Evolutionary conservation across 768 basidiomycete species (phyloP).

Genomic region (Phylloporus sp.): DNA sequence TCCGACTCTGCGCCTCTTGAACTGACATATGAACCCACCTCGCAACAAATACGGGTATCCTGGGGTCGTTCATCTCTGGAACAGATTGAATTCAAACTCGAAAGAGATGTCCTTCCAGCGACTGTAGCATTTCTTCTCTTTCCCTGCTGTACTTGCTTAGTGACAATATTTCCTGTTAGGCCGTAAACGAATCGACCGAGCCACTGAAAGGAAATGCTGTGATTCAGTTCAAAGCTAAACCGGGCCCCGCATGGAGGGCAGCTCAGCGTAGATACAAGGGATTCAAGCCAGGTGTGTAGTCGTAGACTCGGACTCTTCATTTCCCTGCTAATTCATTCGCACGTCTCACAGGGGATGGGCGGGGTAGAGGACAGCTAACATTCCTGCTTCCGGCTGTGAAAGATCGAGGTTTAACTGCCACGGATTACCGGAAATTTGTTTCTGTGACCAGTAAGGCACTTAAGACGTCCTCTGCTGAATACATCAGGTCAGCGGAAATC

Average conservation of each 20-base stretch:
- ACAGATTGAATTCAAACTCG: conserved; percentile 14
- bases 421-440: conserved; percentile 22
- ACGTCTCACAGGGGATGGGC: conserved; percentile 14
- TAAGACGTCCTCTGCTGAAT: neutral
- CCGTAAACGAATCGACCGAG: conserved; percentile 16
- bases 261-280: conserved; percentile 11
- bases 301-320: neutral
- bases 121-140: conserved; percentile 12
- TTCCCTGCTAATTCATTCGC: neutral
- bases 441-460: conserved; percentile 7
- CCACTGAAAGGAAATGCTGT: conserved; percentile 18
- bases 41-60: conserved; percentile 7
- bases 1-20: conserved; percentile 8
- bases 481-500: conserved; percentile 13
- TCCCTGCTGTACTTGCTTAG: neutral
- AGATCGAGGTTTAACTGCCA: conserved; percentile 12
- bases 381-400: conserved; percentile 22
- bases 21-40: conserved; percentile 11
- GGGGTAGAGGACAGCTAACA: conserved; percentile 5
- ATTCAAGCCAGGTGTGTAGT: conserved; percentile 25
- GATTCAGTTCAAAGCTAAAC: conserved; percentile 15
- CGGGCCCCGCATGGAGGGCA: conserved; percentile 4
- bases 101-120: conserved; percentile 8
- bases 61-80: conserved; percentile 10
- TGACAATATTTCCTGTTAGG: conserved; percentile 8